Conservation (phyloP, 2,329 filamentous ascomycete species). For the Fusarium lyarnte region DNA sequence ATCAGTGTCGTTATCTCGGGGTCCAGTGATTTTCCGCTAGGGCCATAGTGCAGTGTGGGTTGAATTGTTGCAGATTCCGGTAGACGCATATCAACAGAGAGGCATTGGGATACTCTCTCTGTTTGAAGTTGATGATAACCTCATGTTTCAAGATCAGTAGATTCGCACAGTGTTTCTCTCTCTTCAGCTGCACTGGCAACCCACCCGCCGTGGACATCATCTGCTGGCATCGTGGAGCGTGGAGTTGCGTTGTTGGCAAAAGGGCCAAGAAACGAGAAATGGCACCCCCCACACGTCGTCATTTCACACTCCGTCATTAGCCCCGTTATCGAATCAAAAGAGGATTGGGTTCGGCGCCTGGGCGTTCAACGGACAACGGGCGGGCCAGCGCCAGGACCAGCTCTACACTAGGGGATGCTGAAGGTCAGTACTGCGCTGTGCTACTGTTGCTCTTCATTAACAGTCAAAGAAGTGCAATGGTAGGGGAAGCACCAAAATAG, state of each 20-base stretch:
- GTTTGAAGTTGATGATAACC: constrained; percentile 12
- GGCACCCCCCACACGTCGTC: constrained; percentile 43
- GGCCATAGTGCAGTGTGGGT: neutral
- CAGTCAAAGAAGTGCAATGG: neutral
- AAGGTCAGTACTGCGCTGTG: neutral
- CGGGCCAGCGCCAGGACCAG: constrained; percentile 22
- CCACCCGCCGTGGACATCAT: constrained; percentile 25
- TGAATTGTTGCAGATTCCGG: neutral
- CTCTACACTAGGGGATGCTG: constrained; percentile 16
- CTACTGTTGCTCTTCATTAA: neutral
- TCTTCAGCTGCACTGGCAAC: constrained; percentile 41
- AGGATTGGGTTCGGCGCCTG: constrained; percentile 31
- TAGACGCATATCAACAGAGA: neutral
- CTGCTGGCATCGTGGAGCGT: constrained; percentile 30
- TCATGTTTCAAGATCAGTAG: constrained; percentile 6
- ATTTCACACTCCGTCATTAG: constrained; percentile 45
- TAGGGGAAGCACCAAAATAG: neutral
- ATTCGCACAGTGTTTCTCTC: constrained; percentile 39
- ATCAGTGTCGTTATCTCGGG: neutral
- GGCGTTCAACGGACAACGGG: constrained; percentile 40
- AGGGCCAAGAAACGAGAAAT: constrained; percentile 35
- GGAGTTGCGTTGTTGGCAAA: constrained; percentile 31
- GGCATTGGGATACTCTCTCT: neutral
- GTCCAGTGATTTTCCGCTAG: neutral
- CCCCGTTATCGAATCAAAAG: constrained; percentile 43